A percentile compares a stretch with the other conserved stretches of the same genome.
phyloP scores from a whole-genome alignment of 148 eudicot species.

The Rheum nobile region DNA sequence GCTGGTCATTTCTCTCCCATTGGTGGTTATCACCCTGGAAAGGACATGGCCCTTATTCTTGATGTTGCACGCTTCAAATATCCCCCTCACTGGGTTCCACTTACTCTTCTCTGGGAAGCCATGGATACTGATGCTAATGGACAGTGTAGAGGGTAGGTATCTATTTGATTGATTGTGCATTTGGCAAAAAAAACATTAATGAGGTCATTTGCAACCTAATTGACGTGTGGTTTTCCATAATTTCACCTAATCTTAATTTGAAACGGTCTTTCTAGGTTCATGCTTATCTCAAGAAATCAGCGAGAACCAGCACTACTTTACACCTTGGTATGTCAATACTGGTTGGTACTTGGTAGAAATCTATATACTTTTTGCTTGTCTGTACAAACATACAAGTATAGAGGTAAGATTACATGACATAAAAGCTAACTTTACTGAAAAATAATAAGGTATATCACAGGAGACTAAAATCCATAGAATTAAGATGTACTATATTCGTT shows the following conservation, averaged over 20 bases:
- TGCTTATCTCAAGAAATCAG: conserved; percentile 10
- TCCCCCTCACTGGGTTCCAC: conserved; percentile 52
- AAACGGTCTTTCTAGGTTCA: conserved; percentile 1
- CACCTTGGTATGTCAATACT: conserved; percentile 1
- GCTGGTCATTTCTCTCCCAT: conserved; percentile 45
- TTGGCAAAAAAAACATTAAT: background rate
- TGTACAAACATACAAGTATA: background rate
- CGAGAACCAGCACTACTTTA: conserved; percentile 10
- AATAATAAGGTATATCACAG: background rate
- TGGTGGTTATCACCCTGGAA: conserved; percentile 42
- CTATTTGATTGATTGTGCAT: background rate
- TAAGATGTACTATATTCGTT: background rate
- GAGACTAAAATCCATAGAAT: background rate
- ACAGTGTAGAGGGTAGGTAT: conserved; percentile 29
- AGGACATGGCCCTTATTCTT: conserved; percentile 37
- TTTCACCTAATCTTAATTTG: background rate
- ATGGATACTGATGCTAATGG: conserved; percentile 39
- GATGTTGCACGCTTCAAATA: conserved; percentile 52
- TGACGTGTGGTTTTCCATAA: background rate
- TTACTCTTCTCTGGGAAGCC: conserved; percentile 43
- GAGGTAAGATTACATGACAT: background rate
- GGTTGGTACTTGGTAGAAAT: background rate
- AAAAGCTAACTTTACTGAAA: background rate
- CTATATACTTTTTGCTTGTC: background rate
- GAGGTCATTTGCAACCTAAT: background rate